Conservation (phyloP, 1,284 basidiomycete genomes). For the Kalmanozyma brasiliensis region DNA sequence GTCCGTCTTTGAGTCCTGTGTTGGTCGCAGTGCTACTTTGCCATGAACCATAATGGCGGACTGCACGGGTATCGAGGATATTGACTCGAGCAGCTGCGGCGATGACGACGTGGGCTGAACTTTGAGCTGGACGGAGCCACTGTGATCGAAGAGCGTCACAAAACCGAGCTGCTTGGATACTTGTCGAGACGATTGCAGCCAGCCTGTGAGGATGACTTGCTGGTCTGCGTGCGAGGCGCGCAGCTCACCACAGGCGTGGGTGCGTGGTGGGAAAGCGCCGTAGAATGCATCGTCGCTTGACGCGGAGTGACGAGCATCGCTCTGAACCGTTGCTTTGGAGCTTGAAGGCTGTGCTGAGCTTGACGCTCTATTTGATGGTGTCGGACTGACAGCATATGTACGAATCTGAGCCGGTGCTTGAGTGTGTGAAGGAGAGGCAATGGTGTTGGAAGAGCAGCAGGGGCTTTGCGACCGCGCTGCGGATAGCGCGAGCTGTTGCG, state of each 20-base stretch:
- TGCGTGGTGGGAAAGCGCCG: slow-evolving; percentile 75
- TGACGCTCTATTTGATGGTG: too few species aligned
- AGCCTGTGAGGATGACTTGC: slow-evolving; percentile 79
- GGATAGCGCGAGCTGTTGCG: background rate
- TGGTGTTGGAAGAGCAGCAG: background rate
- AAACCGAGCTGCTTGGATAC: slow-evolving; percentile 77
- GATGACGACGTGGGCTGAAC: slow-evolving; percentile 21
- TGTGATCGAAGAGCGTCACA: slow-evolving; percentile 81
- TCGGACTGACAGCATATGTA: background rate
- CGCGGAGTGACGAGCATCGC: background rate
- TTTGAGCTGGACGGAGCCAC: slow-evolving; percentile 79
- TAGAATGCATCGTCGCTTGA: slow-evolving; percentile 13
- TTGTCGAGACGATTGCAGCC: slow-evolving; percentile 79
- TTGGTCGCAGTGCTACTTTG: slow-evolving; percentile 38
- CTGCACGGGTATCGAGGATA: slow-evolving; percentile 50
- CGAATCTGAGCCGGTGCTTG: background rate
- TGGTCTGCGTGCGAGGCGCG: slow-evolving; percentile 73
- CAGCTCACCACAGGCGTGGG: slow-evolving; percentile 77
- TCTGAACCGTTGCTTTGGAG: background rate
- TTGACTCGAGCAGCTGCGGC: slow-evolving; percentile 73
- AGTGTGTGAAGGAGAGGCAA: background rate
- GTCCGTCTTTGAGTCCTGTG: slow-evolving; percentile 33
- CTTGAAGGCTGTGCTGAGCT: slow-evolving; percentile 1
- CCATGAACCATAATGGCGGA: slow-evolving; percentile 48
- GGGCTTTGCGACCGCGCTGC: background rate